Evolutionary conservation across 1,284 basidiomycete species (phyloP).

Genomic region (Xerocomus nothofagi): DNA sequence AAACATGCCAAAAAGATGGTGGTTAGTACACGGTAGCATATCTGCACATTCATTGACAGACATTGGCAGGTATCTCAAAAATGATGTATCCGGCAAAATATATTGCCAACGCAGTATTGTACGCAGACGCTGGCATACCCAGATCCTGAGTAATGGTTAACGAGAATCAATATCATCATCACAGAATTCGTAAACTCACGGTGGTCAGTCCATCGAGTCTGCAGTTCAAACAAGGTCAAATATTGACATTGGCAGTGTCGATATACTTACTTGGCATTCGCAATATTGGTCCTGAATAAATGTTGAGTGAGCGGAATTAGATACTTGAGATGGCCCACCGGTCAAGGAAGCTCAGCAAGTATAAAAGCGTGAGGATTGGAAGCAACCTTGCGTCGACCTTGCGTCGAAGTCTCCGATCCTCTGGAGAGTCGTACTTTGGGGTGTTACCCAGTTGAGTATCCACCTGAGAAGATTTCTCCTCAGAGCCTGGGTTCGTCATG

Average conservation of each 20-base stretch:
- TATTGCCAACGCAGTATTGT: constrained; percentile 61
- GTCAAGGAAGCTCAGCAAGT: constrained; percentile 69
- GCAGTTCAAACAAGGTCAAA: background rate
- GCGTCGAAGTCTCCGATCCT: constrained; percentile 44
- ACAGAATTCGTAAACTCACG: constrained; percentile 26
- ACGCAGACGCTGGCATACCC: constrained; percentile 46
- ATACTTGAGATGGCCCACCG: constrained; percentile 37
- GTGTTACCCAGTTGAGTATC: background rate
- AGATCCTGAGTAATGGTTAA: constrained; percentile 41
- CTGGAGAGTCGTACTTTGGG: constrained; percentile 27
- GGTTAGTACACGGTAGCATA: background rate
- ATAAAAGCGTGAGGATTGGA: constrained; percentile 59
- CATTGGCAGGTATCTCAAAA: constrained; percentile 70
- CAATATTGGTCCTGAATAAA: constrained; percentile 57
- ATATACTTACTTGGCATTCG: constrained; percentile 57
- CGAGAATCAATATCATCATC: background rate
- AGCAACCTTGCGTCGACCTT: constrained; percentile 47
- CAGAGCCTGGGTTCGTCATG: constrained; percentile 14
- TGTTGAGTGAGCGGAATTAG: background rate
- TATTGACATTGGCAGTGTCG: background rate
- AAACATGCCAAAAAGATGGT: background rate
- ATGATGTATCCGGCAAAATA: constrained; percentile 69
- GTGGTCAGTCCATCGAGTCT: constrained; percentile 49
- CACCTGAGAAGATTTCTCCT: constrained; percentile 17
- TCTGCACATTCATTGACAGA: constrained; percentile 36